Percentiles rank a stretch among this genome's conserved stretches.
These are phyloP conservation scores for Paraurostyla sp. DNA, from an alignment of 73 alveolate species.

Conservation along the genomic window DNA sequence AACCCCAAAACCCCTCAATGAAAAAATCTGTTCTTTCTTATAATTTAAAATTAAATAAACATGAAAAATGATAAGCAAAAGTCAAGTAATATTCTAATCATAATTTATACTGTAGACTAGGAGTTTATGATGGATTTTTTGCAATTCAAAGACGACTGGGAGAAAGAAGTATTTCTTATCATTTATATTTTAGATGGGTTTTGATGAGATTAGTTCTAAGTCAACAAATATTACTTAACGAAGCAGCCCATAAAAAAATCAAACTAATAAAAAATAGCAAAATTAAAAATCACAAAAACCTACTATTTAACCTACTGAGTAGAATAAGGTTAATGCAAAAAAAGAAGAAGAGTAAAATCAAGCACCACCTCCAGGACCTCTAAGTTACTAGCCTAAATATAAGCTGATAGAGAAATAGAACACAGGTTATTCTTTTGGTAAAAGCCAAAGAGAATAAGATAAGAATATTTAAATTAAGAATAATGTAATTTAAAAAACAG, in stretches of 20 bases:
- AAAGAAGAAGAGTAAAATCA: background rate
- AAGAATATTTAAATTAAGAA: background rate
- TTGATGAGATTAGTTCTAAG: conserved; percentile 12
- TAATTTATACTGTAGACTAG: conserved; percentile 28
- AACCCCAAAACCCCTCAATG: no score
- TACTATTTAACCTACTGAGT: no score
- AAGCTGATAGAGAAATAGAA: conserved; percentile 1
- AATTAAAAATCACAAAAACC: no score
- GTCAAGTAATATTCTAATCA: no score
- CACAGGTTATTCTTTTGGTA: conserved; percentile 44
- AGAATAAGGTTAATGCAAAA: background rate
- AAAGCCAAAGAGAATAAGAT: background rate
- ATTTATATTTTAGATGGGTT: conserved; percentile 19
- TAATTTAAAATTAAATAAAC: no score
- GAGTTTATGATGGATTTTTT: conserved; percentile 51
- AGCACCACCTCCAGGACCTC: conserved; percentile 58
- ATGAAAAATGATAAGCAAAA: no score
- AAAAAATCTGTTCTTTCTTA: no score
- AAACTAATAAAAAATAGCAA: background rate
- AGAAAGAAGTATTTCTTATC: conserved; percentile 20
- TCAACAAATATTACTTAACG: conserved; percentile 37
- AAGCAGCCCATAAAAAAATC: background rate
- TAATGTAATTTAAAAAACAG: background rate
- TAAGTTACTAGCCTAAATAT: conserved; percentile 20
- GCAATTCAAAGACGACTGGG: conserved; percentile 40